Conservation (phyloP, 345 rosid species). For the Euphorbia lathyris region DNA sequence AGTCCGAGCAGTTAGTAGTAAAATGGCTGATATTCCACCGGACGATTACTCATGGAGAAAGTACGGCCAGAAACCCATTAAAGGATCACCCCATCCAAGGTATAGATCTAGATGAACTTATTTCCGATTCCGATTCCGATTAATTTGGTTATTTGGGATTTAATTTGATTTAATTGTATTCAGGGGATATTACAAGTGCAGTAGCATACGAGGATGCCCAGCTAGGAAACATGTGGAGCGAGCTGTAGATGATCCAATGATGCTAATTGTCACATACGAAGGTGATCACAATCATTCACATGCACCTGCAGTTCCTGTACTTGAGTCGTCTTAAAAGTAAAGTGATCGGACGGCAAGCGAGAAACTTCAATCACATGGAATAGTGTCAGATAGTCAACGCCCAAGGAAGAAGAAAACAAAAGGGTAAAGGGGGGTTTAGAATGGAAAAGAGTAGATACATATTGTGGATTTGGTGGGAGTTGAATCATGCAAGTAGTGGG, state of each 20-base stretch:
- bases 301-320: conserved; percentile 37
- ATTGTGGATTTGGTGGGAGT: conserved; percentile 47
- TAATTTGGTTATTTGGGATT: not conserved
- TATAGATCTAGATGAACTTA: conserved; percentile 10
- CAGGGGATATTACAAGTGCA: conserved; percentile 95
- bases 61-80: conserved; percentile 95
- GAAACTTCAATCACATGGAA: not conserved
- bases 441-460: conserved; percentile 16
- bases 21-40: conserved; percentile 88
- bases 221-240: conserved; percentile 96
- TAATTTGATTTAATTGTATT: conserved; percentile 6
- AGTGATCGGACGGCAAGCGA: conserved; percentile 15
- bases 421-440: not conserved
- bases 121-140: not conserved
- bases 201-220: conserved; percentile 84
- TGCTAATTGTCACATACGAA: conserved; percentile 83
- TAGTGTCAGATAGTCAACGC: conserved; percentile 26
- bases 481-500: conserved; percentile 44
- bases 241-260: conserved; percentile 68
- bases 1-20: conserved; percentile 77
- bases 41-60: conserved; percentile 95
- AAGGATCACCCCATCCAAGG: conserved; percentile 99
- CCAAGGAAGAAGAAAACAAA: not conserved
- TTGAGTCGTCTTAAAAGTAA: conserved; percentile 52
- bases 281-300: conserved; percentile 69